phyloP scores from a whole-genome alignment of 2,329 filamentous ascomycete genomes.

The Ophiobolus disseminans region DNA sequence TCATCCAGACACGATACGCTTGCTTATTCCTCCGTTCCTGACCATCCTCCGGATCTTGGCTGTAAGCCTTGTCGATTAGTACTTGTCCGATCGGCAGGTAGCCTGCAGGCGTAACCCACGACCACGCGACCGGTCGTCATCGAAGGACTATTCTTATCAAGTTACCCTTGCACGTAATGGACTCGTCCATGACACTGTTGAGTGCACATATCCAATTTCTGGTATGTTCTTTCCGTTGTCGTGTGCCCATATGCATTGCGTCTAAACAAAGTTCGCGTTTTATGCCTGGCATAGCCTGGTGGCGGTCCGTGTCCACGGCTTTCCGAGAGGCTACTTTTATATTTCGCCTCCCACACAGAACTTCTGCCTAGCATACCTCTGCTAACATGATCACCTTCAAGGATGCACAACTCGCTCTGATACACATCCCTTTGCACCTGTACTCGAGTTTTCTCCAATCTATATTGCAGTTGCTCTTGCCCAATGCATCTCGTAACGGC shows the following conservation, averaged over 20 bases:
- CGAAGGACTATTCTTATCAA: slow-evolving; percentile 43
- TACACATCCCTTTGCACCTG: slow-evolving; percentile 84
- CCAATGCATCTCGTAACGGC: slow-evolving; percentile 55
- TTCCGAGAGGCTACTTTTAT: slow-evolving; percentile 40
- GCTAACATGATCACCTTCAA: slow-evolving; percentile 57
- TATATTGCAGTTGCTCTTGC: slow-evolving; percentile 83
- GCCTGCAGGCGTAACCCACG: slow-evolving; percentile 37
- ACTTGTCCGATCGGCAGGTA: slow-evolving; percentile 27
- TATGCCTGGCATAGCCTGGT: slow-evolving; percentile 33
- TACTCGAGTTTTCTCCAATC: slow-evolving; percentile 82
- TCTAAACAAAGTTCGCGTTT: slow-evolving; percentile 23
- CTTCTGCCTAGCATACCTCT: slow-evolving; percentile 26
- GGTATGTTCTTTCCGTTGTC: slow-evolving; percentile 47
- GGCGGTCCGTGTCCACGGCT: slow-evolving; percentile 37
- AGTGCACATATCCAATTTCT: slow-evolving; percentile 59
- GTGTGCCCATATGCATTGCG: slow-evolving; percentile 28
- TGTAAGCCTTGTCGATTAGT: slow-evolving; percentile 36
- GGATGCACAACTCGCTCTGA: slow-evolving; percentile 86
- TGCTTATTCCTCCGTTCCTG: slow-evolving; percentile 36
- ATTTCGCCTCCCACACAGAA: slow-evolving; percentile 36
- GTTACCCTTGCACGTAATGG: slow-evolving; percentile 46
- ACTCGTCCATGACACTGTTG: slow-evolving; percentile 54
- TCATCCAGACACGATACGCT: slow-evolving; percentile 29
- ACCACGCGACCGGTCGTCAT: slow-evolving; percentile 38
- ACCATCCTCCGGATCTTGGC: slow-evolving; percentile 28